Evolutionary conservation across 2,329 filamentous ascomycete species (phyloP), one percentile per base, ranked within the genome.

Genomic region (Beauveria asiatica): DNA sequence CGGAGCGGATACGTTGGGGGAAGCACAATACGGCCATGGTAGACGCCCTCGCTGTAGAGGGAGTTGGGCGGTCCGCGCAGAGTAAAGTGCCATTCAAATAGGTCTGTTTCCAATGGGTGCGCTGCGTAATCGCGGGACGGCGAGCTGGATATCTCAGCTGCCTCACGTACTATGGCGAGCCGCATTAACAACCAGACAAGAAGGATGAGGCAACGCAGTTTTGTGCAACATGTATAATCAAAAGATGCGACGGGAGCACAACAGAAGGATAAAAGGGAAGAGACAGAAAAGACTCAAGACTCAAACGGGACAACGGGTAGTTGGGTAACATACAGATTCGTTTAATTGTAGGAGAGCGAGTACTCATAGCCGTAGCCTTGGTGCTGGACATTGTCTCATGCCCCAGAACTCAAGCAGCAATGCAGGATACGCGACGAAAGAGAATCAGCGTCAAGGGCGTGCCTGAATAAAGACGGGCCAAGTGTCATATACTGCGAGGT

Each of bases 81-180:
- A 0, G 94, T 99, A 76, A 97, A 99, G 78, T 99, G 94, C 94
- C 94, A 99, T 75, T 97, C 92, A 76, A 96, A 96, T 58, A 99
- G 86, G 74, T 97, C 92, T 37, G 84, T 80, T 70, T 97, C 93
- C 63, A 93, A 84, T 0, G 94, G 94, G 4, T 86, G 80, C 45
- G 93, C 94, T 66, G 88, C 84, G 75, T 93, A 95, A 76, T 96
- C 91, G 58, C 89, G 80, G 2, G 90, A 94, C 5, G 93, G 91
- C 42, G 88, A 83, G 61, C 80, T 81, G 62, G 90, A 86, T 60
- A 99, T 84, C 72, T 97, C 94, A 62, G 88, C 82, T 61, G 93
- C 92, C 84, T 97, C 94, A 75, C 90, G 91, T 44, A 59, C 57
- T 59, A 25, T n/a, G 33, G 17, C 49, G 19, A 70, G 97, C 87